Conservation (phyloP, 164 flowering plant genomes). For the Macadamia integrifolia region DNA sequence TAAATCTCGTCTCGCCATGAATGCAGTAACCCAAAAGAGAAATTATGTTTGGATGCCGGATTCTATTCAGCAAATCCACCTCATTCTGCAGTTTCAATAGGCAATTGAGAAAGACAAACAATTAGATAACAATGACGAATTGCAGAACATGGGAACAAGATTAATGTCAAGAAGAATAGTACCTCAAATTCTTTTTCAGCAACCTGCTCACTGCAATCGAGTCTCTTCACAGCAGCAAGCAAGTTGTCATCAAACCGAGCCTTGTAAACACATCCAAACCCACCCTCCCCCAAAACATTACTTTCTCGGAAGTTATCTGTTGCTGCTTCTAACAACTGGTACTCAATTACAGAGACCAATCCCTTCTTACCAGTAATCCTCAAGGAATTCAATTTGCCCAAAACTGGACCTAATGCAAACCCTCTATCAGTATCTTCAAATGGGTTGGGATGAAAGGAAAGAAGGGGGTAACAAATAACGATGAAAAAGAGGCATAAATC, state of each 20-base stretch:
- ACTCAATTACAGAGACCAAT: slow-evolving; percentile 51
- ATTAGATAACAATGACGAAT: slow-evolving; percentile 1
- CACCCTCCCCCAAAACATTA: slow-evolving; percentile 70
- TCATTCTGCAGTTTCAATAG: slow-evolving; percentile 61
- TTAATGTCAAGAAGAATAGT: not conserved
- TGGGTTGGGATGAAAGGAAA: not conserved
- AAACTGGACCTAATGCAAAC: slow-evolving; percentile 31
- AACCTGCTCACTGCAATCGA: slow-evolving; percentile 43
- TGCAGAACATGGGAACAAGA: not conserved
- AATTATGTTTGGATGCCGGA: slow-evolving; percentile 74
- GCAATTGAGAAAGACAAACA: not conserved
- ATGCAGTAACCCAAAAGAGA: slow-evolving; percentile 63
- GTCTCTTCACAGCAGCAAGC: slow-evolving; percentile 68
- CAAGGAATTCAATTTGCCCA: slow-evolving; percentile 41
- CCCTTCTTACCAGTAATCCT: slow-evolving; percentile 45
- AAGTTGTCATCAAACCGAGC: slow-evolving; percentile 50
- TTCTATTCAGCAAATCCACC: slow-evolving; percentile 58
- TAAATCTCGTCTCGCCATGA: slow-evolving; percentile 50
- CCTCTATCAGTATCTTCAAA: slow-evolving; percentile 46
- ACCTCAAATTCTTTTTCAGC: slow-evolving; percentile 81
- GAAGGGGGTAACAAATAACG: not conserved
- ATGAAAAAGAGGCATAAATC: slow-evolving; percentile 2
- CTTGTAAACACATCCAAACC: slow-evolving; percentile 74
- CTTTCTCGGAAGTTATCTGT: slow-evolving; percentile 53
- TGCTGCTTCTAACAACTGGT: slow-evolving; percentile 52